Evolutionary conservation across 176 grass and related monocot genomes (phyloP), one percentile per base, ranked within the genome.

Genomic region (Avena eriantha): DNA sequence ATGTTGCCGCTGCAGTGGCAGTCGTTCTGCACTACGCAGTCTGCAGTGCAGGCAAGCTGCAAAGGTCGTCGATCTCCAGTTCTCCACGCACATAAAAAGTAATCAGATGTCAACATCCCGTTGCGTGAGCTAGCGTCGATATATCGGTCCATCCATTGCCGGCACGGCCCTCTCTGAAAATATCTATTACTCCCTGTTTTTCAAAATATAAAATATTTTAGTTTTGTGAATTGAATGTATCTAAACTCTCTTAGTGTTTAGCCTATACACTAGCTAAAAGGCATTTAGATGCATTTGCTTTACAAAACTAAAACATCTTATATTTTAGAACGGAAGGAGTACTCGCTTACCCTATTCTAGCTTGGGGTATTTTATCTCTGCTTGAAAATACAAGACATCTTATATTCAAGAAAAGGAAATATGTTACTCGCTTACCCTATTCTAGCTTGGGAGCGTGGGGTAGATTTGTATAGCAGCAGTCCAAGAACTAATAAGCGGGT

Each of bases 21-120:
- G 63, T 33, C 13, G 70, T 48, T 73, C 70, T 50, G 72, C 72
- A 29, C 46, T 50, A 29, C 60, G 49, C 23, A 33, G 47, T 18
- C 73, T 51, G 73, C 73, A 50, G 22, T 77, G 24, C 50, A 18
- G 56, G 16, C 50, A 41, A 41, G 39, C 39, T 41, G 8, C 45
- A 9, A 78, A 78, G 18, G 26, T 78, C 73, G 47, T 53, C 73
- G 3, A 50, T 16, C 71, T 74, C 45, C 71, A 17, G 22, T 74
- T 49, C 45, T 74, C 71, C 45, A 6, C 45, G 10, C 10, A 10
- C 45, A 10, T 9, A 47, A 47, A 47, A 47, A 10, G 11, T 0
- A 5, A 53, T 76, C 14, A 49, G 15, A 31, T 29, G 73, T 76
- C 15, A 53, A 47, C 47, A 4, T 76, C 47, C 31, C 73, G 31